Evolutionary conservation across 768 basidiomycete species (phyloP).

Genomic region (Suillus hirtellus): DNA sequence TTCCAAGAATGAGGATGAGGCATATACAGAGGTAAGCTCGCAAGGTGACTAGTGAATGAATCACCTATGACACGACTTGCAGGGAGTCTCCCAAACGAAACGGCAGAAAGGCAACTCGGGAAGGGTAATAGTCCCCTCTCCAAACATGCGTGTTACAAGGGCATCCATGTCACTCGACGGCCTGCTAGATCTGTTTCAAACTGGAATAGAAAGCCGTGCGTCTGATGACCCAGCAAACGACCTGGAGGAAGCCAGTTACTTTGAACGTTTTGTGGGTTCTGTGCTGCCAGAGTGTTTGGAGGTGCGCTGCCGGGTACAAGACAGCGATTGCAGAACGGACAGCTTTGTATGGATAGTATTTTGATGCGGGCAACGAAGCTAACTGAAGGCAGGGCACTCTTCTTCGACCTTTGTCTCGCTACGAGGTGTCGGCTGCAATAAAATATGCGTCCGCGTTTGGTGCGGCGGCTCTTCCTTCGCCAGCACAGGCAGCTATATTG

Average conservation of each 20-base stretch:
- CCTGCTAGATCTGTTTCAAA: constrained; percentile 23
- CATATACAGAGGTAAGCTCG: constrained; percentile 22
- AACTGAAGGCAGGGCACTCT: constrained; percentile 30
- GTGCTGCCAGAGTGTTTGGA: constrained; percentile 37
- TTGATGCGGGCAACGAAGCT: neutral
- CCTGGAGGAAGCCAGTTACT: constrained; percentile 15
- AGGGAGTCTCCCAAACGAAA: constrained; percentile 18
- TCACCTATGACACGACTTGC: neutral
- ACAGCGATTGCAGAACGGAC: neutral
- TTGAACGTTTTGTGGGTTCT: constrained; percentile 36
- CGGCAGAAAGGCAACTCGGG: constrained; percentile 29
- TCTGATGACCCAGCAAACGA: neutral
- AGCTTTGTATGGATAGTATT: neutral
- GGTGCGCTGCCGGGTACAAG: constrained; percentile 19
- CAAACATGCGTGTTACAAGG: constrained; percentile 19
- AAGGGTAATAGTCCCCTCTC: constrained; percentile 12
- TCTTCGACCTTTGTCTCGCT: constrained; percentile 43
- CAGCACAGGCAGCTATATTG: constrained; percentile 35
- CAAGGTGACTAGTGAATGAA: neutral
- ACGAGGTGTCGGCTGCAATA: constrained; percentile 38
- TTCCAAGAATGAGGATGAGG: constrained; percentile 24
- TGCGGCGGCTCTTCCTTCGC: constrained; percentile 20
- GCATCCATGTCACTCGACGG: constrained; percentile 19
- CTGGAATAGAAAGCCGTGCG: constrained; percentile 4
- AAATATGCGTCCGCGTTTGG: constrained; percentile 25